phyloP scores from a whole-genome alignment of 2,329 filamentous ascomycete genomes.

The Fusarium subtropicale region DNA sequence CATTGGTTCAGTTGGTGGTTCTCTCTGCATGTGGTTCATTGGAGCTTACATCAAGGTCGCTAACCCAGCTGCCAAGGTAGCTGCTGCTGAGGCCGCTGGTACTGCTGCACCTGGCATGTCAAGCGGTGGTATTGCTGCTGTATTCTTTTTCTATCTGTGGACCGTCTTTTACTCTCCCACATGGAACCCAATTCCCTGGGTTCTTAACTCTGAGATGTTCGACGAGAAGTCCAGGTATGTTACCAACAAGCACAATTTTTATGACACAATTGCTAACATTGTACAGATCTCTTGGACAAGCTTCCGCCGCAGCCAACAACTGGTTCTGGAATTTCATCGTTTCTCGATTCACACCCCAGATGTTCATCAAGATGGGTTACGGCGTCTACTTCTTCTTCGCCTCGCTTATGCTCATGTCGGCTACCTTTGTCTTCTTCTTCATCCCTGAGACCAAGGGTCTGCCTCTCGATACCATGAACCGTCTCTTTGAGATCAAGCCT shows the following conservation, averaged over 20 bases:
- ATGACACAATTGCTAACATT: background rate
- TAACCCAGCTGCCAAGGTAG: constrained; percentile 55
- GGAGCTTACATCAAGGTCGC: constrained; percentile 60
- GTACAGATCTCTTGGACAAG: constrained; percentile 70
- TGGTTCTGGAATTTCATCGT: constrained; percentile 81
- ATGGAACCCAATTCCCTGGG: constrained; percentile 82
- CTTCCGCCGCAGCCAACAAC: constrained; percentile 76
- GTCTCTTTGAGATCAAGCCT: constrained; percentile 65
- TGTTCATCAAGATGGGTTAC: constrained; percentile 68
- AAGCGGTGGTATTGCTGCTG: constrained; percentile 71
- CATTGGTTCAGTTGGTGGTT: constrained; percentile 70
- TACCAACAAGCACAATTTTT: fast-evolving
- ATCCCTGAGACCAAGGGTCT: constrained; percentile 75
- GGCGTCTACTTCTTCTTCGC: constrained; percentile 78
- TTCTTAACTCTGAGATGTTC: constrained; percentile 81
- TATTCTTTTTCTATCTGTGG: constrained; percentile 71
- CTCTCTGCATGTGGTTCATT: constrained; percentile 73
- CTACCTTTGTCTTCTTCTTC: constrained; percentile 71
- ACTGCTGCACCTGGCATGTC: constrained; percentile 18
- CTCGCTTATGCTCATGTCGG: constrained; percentile 67
- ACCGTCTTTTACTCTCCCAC: constrained; percentile 74
- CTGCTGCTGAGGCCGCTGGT: constrained; percentile 48
- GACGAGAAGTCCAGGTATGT: constrained; percentile 64
- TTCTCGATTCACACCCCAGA: constrained; percentile 74
- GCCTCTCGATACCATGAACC: constrained; percentile 73